Percentiles rank a stretch among this genome's conserved stretches.
phyloP scores from a whole-genome alignment of 169 alveolate species.

The Cryptosporidium meleagridis region DNA sequence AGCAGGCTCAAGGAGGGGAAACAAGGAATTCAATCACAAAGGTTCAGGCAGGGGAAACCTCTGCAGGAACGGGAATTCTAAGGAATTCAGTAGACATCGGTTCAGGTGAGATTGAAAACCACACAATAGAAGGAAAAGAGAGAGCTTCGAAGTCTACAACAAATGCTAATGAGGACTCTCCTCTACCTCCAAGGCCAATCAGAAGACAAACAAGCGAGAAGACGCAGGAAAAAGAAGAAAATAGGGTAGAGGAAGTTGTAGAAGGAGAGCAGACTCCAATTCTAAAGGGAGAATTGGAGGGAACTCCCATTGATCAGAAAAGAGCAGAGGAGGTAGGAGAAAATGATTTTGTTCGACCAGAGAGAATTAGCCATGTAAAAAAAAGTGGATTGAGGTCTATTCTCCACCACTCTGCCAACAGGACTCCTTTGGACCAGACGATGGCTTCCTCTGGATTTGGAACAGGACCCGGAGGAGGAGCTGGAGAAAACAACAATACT shows the following conservation, averaged over 20 bases:
- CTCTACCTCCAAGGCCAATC: constrained; percentile 70
- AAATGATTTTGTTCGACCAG: constrained; percentile 54
- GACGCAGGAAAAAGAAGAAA: neutral
- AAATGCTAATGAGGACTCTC: constrained; percentile 52
- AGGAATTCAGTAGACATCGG: neutral
- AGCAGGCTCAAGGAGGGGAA: neutral
- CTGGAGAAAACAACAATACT: neutral
- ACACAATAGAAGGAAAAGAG: neutral
- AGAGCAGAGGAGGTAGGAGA: constrained; percentile 12
- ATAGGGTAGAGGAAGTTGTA: neutral
- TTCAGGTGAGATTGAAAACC: neutral
- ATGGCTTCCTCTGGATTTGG: neutral
- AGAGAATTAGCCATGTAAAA: constrained; percentile 61
- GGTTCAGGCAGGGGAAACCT: neutral
- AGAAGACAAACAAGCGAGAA: constrained; percentile 39
- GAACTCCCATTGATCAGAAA: constrained; percentile 25
- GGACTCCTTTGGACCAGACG: neutral
- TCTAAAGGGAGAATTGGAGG: constrained; percentile 3
- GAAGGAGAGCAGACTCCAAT: constrained; percentile 63
- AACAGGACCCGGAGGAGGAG: neutral
- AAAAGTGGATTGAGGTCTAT: constrained; percentile 70
- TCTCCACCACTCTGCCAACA: constrained; percentile 55
- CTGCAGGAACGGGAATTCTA: neutral
- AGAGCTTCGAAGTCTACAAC: neutral
- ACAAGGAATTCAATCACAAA: neutral